Base-by-base conservation (phyloP, 2,329 filamentous ascomycete genomes). In the Neofusicoccum parvum region DNA sequence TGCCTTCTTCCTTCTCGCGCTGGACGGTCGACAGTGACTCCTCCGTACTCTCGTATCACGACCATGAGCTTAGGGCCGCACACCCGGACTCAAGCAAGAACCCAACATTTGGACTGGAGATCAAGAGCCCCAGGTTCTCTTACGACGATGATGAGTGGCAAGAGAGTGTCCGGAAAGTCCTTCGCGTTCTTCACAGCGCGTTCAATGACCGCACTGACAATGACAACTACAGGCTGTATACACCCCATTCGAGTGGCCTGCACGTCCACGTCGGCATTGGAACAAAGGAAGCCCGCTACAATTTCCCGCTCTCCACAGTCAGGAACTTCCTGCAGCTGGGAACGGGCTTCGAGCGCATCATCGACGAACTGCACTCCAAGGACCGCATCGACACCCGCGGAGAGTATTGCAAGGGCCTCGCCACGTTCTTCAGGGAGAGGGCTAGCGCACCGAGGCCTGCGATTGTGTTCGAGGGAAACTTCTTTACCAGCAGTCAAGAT, bases 181-280 rank as follows among this genome's bases (percentile, higher is more conserved):
- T 62, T 23, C 3, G 39, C 1, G 36, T 12, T 9, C 15, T 50
- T 34, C 56, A 36, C 2, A 15, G 7, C 14, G 9, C 27, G n/a
- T 60, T 60, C 15, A 32, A 60, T 23, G 41, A 60, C n/a, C 20
- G 27, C 2, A 3, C 6, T 3, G 14, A 15, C 6, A 17, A n/a
- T 23, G 43, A 20, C n/a, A 7, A 17, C 23, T 60, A 36, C n/a
- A 39, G 56, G 4, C 39, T 60, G 15, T 48, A 46, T 15, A 4
- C 4, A 3, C 39, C 23, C 17, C 9, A 48, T 1, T 27, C 23
- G 14, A n/a, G 37, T 4, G 74, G 72, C 0, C 37, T 75, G 0
- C 74, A 78, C 53, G 69, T 77, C 17, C 75, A 78, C 59, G 67
- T 78, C 27, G 73, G 74, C 4, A 70, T 74, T 32, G 69, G 68